Base-by-base conservation (phyloP, 208 protist genomes). In the Lotmaria passim region DNA sequence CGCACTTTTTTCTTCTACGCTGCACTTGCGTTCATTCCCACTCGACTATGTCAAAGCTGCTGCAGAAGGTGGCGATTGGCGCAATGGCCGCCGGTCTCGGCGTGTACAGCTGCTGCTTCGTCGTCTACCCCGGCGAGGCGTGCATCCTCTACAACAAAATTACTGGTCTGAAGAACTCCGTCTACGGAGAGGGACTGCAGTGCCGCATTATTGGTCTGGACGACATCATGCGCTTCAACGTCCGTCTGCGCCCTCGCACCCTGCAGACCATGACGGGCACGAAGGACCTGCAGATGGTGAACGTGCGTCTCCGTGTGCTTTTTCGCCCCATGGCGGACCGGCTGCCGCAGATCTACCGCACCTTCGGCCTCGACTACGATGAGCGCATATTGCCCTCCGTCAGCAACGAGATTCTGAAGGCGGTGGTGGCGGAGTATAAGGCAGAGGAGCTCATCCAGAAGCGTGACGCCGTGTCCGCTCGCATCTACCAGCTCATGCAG, bases 401-500 rank as follows among this genome's bases (percentile, higher is more conserved):
- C 51, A 98, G 94, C 85, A 98, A 98, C 72, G 92, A 98, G 64
- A 96, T 98, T 46, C 73, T 98, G 23, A 98, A 98, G 79, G 91
- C 94, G 51, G 93, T 97, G n/a, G 88, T 98, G 60, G 98, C 98
- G 3, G 97, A 98, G 86, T 99, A 99, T 83, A 99, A 99, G 85
- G 98, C 98, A 2, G 93, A 98, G 51, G 98, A 99, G 88, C 91
- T 99, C 5, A 99, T 99, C 75, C 98, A 98, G 60, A 98, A 99
- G 85, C 96, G 98, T 62, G 98, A 99, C 69, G 79, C 83, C 53
- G 96, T 98, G 33, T 97, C 87, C 7, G 82, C 89, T 3, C 87
- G 95, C 47, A 96, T 99, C 50, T 96, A 88, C 62, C 84, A 96
- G 62, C 83, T 95, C 68, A 97, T 99, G 74, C 86, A 90, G 61